Percentiles rank a stretch among this genome's conserved stretches.
Conservation (phyloP, 1,284 basidiomycete species). For the Apiotrichum mycotoxinovorans region DNA sequence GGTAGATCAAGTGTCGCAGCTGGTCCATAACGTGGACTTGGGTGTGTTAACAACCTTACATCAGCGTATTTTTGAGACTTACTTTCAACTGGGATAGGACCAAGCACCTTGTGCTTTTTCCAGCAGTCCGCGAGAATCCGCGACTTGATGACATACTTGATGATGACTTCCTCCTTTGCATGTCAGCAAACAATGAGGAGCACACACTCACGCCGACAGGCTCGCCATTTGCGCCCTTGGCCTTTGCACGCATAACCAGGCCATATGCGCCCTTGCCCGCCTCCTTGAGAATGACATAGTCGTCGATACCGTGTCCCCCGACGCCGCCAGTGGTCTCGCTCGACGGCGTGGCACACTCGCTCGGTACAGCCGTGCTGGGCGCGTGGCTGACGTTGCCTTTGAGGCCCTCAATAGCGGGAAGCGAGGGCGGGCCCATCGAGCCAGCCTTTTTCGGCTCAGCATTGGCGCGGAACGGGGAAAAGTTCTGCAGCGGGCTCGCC, state of each 20-base stretch:
- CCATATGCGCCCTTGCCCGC: slow-evolving; percentile 97
- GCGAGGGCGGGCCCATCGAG: slow-evolving; percentile 14
- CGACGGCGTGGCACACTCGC: slow-evolving; percentile 39
- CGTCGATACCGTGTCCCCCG: slow-evolving; percentile 48
- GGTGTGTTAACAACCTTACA: neutral
- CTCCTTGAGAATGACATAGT: slow-evolving; percentile 69
- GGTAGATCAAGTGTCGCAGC: slow-evolving; percentile 71
- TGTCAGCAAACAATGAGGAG: neutral
- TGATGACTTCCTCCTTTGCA: slow-evolving; percentile 62
- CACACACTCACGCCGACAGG: slow-evolving; percentile 67
- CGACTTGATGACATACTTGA: slow-evolving; percentile 98
- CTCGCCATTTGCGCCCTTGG: slow-evolving; percentile 66
- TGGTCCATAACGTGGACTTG: slow-evolving; percentile 81
- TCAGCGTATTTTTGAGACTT: slow-evolving; percentile 21
- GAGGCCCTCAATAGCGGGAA: slow-evolving; percentile 31
- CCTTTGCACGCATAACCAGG: slow-evolving; percentile 83
- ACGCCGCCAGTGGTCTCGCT: slow-evolving; percentile 43
- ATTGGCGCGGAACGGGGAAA: slow-evolving; percentile 45
- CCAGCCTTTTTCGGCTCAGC: slow-evolving; percentile 7
- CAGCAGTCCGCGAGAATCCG: slow-evolving; percentile 98
- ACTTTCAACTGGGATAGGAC: slow-evolving; percentile 95
- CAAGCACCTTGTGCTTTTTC: slow-evolving; percentile 92
- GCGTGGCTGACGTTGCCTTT: slow-evolving; percentile 35
- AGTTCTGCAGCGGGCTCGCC: slow-evolving; percentile 33
- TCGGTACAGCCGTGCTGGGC: slow-evolving; percentile 43